Base-by-base conservation (phyloP, 345 rosid species). In the Eucalyptus virginea region DNA sequence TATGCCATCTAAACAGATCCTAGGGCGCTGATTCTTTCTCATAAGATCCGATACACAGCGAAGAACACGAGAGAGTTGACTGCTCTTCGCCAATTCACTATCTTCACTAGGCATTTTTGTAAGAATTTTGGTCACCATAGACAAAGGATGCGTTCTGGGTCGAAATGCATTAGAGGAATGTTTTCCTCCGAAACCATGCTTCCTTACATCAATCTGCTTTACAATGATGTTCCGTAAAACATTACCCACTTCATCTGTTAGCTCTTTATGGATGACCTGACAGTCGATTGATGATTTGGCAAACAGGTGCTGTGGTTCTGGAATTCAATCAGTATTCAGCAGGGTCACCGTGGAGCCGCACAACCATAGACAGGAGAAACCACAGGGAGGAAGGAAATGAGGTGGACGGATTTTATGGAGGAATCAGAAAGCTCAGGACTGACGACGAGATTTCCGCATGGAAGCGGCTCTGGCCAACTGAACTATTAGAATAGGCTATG, bases 321-420 rank as follows among this genome's bases (percentile, higher is more conserved):
- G 96, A 96, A 90, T 96, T 96, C 94, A 95, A 95, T n/a, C 98
- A 96, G 87, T 96, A 97, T 89, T 89, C 95, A 13, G 93, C 90
- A 1, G 96, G 96, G 30, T 95, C 98, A 11, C 92, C 95, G 90
- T 97, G 99, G 99, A 95, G 99, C 88, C 90, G 86, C 54, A 93
- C 94, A 4, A 90, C 58, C 30, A 88, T 97, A 30, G 90, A 90
- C 91, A 89, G 96, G 90, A 95, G 93, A 89, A 96, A 94, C 45
- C 98, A 95, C 88, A 90, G 91, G 67, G 99, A 97, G 92, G 95
- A 94, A 92, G 99, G 99, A 51, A 93, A 94, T 48, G 98, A 96
- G 90, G 97, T 89, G 10, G 95, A 94, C 47, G 99, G 99, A 26
- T 97, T 96, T 89, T 97, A 97, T 51, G 99, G 98, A 42, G 99